Conservation (phyloP, 2,329 filamentous ascomycete species). For the Colletotrichum simmondsii region DNA sequence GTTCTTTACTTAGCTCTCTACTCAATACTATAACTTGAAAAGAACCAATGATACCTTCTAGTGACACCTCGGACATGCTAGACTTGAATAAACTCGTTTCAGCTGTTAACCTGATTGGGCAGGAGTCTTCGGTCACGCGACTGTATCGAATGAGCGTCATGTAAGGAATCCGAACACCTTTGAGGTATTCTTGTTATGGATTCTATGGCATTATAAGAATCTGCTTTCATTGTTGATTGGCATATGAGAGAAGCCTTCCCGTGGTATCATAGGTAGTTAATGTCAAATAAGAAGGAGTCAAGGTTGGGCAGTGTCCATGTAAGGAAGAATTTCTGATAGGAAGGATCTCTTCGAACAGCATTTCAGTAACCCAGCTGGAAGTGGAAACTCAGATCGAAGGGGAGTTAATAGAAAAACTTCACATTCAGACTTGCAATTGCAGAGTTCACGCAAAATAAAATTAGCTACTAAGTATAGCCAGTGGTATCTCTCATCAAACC, state of each 20-base stretch:
- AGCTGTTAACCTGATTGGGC: fast-evolving
- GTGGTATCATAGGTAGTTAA: too few relatives aligned
- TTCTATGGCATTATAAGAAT: background rate
- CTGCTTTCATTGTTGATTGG: fast-evolving
- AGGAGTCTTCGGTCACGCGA: background rate
- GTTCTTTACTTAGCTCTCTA: background rate
- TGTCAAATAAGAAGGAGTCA: background rate
- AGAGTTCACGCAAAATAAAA: background rate
- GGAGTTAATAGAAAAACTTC: too few relatives aligned
- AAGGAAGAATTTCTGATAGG: too few relatives aligned
- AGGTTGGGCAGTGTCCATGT: background rate
- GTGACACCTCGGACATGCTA: too few relatives aligned
- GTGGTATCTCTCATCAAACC: constrained; percentile 26
- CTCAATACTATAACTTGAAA: background rate
- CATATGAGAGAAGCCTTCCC: background rate
- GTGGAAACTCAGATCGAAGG: background rate
- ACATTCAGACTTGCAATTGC: background rate
- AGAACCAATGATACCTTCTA: background rate
- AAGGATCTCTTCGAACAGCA: background rate
- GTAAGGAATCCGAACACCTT: background rate
- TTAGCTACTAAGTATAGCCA: constrained; percentile 14
- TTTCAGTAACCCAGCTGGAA: background rate
- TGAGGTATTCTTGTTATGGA: background rate
- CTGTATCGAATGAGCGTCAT: background rate
- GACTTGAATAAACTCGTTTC: too few relatives aligned